Percentiles rank a stretch among this genome's conserved stretches.
phyloP scores from a whole-genome alignment of 176 grass and related monocot species.

The Tillandsia leiboldiana region DNA sequence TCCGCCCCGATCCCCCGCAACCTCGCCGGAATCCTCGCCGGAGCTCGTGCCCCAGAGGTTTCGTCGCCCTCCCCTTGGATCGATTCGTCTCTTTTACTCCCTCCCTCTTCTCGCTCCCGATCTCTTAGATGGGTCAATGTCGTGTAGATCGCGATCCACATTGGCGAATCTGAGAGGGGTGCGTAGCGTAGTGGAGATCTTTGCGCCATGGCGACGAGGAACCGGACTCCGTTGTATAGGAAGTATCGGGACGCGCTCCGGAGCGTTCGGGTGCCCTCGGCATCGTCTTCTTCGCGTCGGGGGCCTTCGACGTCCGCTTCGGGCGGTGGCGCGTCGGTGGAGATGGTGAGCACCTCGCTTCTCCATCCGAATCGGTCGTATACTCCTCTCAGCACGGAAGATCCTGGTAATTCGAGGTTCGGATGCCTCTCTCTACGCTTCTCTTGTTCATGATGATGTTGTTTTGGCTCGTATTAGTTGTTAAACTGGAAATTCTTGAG shows the following conservation, averaged over 20 bases:
- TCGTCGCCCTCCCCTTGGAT: too few relatives aligned
- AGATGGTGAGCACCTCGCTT: constrained; percentile 57
- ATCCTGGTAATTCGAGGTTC: constrained; percentile 65
- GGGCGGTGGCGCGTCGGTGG: constrained; percentile 48
- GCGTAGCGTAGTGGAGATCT: too few relatives aligned
- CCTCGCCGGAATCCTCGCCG: too few relatives aligned
- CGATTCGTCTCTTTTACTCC: too few relatives aligned
- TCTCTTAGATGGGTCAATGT: too few relatives aligned
- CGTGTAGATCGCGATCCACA: too few relatives aligned
- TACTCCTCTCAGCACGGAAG: constrained; percentile 86
- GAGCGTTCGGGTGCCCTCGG: constrained; percentile 47
- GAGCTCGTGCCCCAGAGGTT: too few relatives aligned
- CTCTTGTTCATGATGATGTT: background rate
- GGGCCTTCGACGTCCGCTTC: constrained; percentile 22
- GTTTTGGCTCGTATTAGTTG: background rate
- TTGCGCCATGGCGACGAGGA: constrained; percentile 75
- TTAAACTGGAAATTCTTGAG: too few relatives aligned
- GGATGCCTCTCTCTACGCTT: background rate
- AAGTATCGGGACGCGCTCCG: constrained; percentile 97
- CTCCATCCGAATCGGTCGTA: constrained; percentile 62
- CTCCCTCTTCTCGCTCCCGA: too few relatives aligned
- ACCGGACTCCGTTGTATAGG: constrained; percentile 71
- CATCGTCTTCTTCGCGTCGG: background rate
- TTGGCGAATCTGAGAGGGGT: too few relatives aligned
- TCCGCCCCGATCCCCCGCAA: too few relatives aligned